Conservation (phyloP, 495 filamentous ascomycete genomes). For the Cudoniella acicularis region DNA sequence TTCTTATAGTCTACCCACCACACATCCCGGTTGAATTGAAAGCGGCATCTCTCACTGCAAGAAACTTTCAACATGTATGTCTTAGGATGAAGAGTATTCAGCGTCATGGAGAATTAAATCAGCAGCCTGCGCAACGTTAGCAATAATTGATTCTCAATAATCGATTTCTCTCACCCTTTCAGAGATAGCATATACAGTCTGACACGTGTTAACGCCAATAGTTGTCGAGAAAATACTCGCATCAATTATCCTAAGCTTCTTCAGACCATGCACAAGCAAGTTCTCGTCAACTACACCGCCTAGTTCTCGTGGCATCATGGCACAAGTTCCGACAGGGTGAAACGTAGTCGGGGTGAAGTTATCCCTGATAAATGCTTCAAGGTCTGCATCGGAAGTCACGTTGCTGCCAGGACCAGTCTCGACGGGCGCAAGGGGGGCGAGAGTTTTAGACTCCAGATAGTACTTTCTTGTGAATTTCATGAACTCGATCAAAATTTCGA, state of each 20-base stretch:
- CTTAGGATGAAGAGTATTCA: too few relatives aligned
- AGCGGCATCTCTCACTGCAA: too few relatives aligned
- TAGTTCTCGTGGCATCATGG: neutral
- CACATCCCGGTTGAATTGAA: too few relatives aligned
- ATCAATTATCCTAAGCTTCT: constrained; percentile 46
- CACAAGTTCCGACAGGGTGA: neutral
- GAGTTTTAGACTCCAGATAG: neutral
- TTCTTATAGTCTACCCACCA: too few relatives aligned
- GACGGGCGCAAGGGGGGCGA: neutral
- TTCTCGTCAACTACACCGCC: constrained; percentile 47
- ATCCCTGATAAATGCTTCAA: neutral
- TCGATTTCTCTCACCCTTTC: constrained; percentile 47
- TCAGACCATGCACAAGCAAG: constrained; percentile 49
- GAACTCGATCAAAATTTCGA: neutral
- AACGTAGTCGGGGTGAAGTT: neutral
- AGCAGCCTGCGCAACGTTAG: too few relatives aligned
- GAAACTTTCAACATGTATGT: too few relatives aligned
- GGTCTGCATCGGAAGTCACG: neutral
- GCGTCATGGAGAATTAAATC: too few relatives aligned
- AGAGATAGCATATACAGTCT: constrained; percentile 52
- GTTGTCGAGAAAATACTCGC: constrained; percentile 42
- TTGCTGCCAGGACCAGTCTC: neutral
- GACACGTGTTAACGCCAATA: constrained; percentile 39
- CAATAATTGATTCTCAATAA: too few relatives aligned
- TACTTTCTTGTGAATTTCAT: neutral